Percentiles rank a stretch among this genome's conserved stretches.
Conservation (phyloP, 2,329 filamentous ascomycete genomes). For the Sporothrix brunneoviolacea region DNA sequence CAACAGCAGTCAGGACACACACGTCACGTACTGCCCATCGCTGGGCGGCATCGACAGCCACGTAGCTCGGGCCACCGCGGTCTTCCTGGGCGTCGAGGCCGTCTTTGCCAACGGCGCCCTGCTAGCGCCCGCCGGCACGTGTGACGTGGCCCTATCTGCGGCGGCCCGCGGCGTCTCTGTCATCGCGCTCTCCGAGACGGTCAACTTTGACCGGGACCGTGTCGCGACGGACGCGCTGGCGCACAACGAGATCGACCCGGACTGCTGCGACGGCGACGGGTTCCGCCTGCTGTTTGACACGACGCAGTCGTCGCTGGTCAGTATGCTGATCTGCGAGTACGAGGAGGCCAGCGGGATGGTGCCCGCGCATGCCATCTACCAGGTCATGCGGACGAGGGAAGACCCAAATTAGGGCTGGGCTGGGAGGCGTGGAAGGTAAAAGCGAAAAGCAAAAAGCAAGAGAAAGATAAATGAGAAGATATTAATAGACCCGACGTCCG, state of each 20-base stretch:
- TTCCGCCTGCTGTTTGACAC: conserved; percentile 81
- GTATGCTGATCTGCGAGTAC: conserved; percentile 86
- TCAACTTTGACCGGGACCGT: conserved; percentile 84
- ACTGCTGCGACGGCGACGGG: conserved; percentile 50
- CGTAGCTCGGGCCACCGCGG: conserved; percentile 58
- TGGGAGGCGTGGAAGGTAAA: neutral
- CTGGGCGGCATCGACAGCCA: conserved; percentile 69
- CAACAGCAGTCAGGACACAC: conserved; percentile 33
- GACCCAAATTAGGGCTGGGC: conserved; percentile 43
- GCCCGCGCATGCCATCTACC: conserved; percentile 76
- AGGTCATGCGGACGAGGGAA: conserved; percentile 50
- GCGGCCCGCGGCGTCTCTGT: conserved; percentile 70
- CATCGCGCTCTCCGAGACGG: conserved; percentile 83
- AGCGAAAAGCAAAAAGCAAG: too few relatives aligned
- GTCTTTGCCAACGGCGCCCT: conserved; percentile 94
- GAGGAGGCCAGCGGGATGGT: conserved; percentile 86
- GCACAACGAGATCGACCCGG: conserved; percentile 83
- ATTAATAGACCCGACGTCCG: too few relatives aligned
- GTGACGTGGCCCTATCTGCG: conserved; percentile 77
- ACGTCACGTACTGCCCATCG: conserved; percentile 70
- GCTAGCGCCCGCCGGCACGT: conserved; percentile 82
- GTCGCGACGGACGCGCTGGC: conserved; percentile 89
- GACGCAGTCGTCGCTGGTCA: conserved; percentile 78
- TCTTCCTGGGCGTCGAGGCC: conserved; percentile 82
- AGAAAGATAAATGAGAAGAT: neutral